A percentile compares a stretch with the other conserved stretches of the same genome.
Conservation (phyloP, 73 alveolate genomes). For the Effrenium voratum region DNA sequence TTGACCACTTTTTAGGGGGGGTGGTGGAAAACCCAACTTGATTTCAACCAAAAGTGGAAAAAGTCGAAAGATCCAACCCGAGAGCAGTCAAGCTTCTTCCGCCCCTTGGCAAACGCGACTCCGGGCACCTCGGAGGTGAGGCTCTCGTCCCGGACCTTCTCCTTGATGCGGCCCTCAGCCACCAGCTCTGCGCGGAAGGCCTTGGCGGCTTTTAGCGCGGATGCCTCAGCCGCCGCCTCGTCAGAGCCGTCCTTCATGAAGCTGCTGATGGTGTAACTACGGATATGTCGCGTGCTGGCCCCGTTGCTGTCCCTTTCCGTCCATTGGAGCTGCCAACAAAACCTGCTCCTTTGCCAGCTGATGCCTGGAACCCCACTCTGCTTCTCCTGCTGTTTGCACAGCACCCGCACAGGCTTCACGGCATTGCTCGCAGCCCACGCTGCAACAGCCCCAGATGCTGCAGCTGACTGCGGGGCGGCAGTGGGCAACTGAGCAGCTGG, state of each 20-base stretch:
- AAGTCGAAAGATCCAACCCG: too few species aligned
- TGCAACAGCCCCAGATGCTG: background rate
- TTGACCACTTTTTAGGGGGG: too few species aligned
- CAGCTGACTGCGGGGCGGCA: background rate
- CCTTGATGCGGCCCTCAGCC: background rate
- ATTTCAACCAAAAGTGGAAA: too few species aligned
- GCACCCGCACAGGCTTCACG: background rate
- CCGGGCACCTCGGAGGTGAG: background rate
- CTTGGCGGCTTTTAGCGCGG: constrained; percentile 40
- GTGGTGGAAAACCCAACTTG: too few species aligned
- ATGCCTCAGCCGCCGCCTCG: background rate
- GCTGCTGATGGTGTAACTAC: background rate
- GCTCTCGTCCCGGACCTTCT: background rate
- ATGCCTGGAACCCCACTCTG: constrained; percentile 29
- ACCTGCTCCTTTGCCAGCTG: background rate
- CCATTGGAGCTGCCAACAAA: background rate
- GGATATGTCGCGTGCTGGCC: background rate
- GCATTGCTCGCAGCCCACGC: background rate
- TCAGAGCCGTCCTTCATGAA: background rate
- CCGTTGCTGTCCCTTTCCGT: too few species aligned
- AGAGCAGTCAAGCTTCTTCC: too few species aligned
- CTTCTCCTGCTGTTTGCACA: background rate
- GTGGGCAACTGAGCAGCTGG: background rate
- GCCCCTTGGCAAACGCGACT: background rate
- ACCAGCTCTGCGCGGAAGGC: constrained; percentile 51